Evolutionary conservation across 2,329 filamentous ascomycete species (phyloP).

Genomic region (Alternaria arborescens): DNA sequence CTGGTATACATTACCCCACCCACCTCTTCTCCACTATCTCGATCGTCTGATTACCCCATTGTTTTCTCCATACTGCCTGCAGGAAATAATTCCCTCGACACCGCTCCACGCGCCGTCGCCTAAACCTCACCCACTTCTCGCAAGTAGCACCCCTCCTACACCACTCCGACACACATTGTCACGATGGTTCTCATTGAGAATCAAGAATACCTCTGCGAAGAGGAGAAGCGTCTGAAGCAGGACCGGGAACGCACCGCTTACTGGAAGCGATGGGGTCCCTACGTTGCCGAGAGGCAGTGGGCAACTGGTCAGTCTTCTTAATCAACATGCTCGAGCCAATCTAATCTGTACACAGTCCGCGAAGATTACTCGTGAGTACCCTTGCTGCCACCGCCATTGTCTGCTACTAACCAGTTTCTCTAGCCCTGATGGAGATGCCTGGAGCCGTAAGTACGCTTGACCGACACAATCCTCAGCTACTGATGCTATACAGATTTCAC

Average conservation of each 20-base stretch:
- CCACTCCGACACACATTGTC: slow-evolving; percentile 19
- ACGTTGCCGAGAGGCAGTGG: slow-evolving; percentile 94
- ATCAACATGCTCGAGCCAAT: slow-evolving; percentile 3
- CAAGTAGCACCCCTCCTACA: slow-evolving; percentile 12
- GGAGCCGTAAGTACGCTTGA: slow-evolving; percentile 76
- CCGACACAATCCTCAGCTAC: slow-evolving; percentile 17
- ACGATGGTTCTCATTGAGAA: slow-evolving; percentile 89
- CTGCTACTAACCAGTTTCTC: slow-evolving; percentile 37
- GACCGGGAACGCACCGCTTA: slow-evolving; percentile 86
- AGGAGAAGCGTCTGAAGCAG: slow-evolving; percentile 88
- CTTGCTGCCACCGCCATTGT: slow-evolving; percentile 15
- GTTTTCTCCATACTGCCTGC: slow-evolving; percentile 27
- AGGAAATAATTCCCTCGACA: slow-evolving; percentile 33
- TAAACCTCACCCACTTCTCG: slow-evolving; percentile 20
- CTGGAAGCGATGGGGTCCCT: slow-evolving; percentile 99
- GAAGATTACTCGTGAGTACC: slow-evolving; percentile 83
- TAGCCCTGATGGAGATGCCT: slow-evolving; percentile 86
- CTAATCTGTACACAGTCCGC: slow-evolving; percentile 67
- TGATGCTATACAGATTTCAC: slow-evolving; percentile 75
- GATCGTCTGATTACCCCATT: slow-evolving; percentile 29
- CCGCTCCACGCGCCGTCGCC: slow-evolving; percentile 31
- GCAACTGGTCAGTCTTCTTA: slow-evolving; percentile 73
- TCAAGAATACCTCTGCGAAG: slow-evolving; percentile 85
- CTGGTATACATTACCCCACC: slow-evolving; percentile 11
- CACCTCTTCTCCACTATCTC: slow-evolving; percentile 19